phyloP scores from a whole-genome alignment of 1,284 basidiomycete species.

The Ustilago nuda region DNA sequence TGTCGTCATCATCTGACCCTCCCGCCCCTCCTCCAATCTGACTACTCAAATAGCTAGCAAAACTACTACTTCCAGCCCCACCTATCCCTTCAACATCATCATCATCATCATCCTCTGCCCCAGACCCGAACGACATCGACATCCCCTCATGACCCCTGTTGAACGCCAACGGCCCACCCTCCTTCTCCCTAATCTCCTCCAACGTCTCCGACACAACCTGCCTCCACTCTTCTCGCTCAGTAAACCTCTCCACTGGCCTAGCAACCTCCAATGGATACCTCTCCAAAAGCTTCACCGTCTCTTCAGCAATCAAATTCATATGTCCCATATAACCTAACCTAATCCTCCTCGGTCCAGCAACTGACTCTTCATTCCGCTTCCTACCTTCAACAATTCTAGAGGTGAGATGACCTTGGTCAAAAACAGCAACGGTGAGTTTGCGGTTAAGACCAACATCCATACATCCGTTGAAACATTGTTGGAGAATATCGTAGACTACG shows the following conservation, averaged over 20 bases:
- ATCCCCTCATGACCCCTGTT: conserved; percentile 56
- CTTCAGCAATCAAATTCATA: conserved; percentile 90
- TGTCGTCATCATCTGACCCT: conserved; percentile 59
- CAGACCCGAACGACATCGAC: conserved; percentile 54
- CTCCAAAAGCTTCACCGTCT: conserved; percentile 84
- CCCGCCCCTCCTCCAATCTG: conserved; percentile 61
- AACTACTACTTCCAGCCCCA: conserved; percentile 52
- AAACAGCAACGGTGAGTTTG: conserved; percentile 62
- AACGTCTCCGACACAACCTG: conserved; percentile 64
- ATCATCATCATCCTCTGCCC: conserved; percentile 41
- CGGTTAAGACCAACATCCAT: conserved; percentile 70
- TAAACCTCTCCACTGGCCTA: conserved; percentile 34
- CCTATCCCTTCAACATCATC: conserved; percentile 40
- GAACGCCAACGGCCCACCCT: conserved; percentile 65
- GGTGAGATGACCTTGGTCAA: conserved; percentile 61
- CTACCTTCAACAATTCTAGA: conserved; percentile 64
- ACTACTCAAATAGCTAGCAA: conserved; percentile 67
- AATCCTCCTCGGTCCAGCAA: conserved; percentile 58
- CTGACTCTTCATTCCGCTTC: conserved; percentile 59
- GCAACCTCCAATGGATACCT: conserved; percentile 77
- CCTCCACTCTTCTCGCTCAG: conserved; percentile 64
- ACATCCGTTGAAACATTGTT: conserved; percentile 93
- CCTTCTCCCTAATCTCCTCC: conserved; percentile 63
- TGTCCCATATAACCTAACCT: conserved; percentile 92
- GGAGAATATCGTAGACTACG: conserved; percentile 94